A percentile compares a stretch with the other conserved stretches of the same genome.
These are phyloP conservation scores for Pseudogymnoascus sp. DNA, from an alignment of 2,329 filamentous ascomycete genomes.

Conservation along the genomic window DNA sequence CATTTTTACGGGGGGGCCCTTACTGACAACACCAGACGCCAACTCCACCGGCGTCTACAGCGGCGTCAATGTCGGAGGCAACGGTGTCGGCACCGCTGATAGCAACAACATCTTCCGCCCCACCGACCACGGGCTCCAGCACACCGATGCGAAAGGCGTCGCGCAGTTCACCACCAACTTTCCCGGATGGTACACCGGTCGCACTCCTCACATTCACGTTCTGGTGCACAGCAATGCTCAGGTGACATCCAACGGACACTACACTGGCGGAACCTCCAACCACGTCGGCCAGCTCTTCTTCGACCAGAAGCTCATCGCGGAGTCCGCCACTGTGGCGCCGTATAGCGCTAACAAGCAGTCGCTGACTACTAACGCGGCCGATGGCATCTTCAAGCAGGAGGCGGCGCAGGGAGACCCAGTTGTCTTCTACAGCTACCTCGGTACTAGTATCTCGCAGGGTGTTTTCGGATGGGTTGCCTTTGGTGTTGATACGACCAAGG, in stretches of 20 bases:
- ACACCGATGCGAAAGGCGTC: constrained; percentile 36
- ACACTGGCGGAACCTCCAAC: constrained; percentile 43
- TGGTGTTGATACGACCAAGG: constrained; percentile 39
- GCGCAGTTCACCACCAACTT: constrained; percentile 38
- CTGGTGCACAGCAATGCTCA: constrained; percentile 38
- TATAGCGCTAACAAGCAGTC: constrained; percentile 42
- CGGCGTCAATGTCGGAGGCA: constrained; percentile 33
- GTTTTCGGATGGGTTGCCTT: constrained; percentile 50
- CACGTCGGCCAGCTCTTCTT: constrained; percentile 62
- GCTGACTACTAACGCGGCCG: constrained; percentile 43
- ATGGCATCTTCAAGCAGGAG: constrained; percentile 41
- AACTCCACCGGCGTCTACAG: constrained; percentile 37
- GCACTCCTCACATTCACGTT: constrained; percentile 44
- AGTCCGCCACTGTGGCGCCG: constrained; percentile 42
- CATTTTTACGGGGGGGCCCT: not conserved
- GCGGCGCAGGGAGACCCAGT: constrained; percentile 45
- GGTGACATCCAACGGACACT: constrained; percentile 38
- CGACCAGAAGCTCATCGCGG: constrained; percentile 49
- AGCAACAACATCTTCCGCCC: constrained; percentile 34
- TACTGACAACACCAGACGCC: constrained; percentile 23
- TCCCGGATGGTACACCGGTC: constrained; percentile 40
- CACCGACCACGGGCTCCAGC: constrained; percentile 36
- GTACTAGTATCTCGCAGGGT: constrained; percentile 45
- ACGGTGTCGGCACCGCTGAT: constrained; percentile 34
- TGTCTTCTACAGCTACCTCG: constrained; percentile 53